These are phyloP conservation scores for Epichloe hybrida DNA, from an alignment of 2,329 filamentous ascomycete genomes.

Conservation along the genomic window DNA sequence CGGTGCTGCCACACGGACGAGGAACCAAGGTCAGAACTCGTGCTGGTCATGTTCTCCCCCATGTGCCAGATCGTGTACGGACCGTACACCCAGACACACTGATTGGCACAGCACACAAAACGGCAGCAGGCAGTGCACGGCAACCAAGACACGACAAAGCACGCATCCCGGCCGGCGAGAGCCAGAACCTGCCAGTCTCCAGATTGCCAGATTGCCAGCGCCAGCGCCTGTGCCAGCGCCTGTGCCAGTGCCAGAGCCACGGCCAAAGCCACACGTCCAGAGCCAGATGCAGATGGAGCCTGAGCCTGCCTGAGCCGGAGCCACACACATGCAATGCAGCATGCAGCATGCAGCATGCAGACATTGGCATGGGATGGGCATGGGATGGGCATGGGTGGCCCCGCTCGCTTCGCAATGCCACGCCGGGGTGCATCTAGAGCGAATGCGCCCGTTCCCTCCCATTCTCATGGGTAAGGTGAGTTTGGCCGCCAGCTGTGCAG, in stretches of 20 bases:
- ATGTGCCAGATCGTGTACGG: not conserved
- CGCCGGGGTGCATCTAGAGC: slow-evolving; percentile 16
- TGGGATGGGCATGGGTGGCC: slow-evolving; percentile 13
- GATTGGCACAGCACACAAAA: no score
- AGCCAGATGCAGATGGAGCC: not conserved
- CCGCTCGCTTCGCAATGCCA: slow-evolving; percentile 12
- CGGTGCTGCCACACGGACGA: not conserved
- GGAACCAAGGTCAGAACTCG: not conserved
- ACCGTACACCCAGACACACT: no score
- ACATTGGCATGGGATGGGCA: slow-evolving; percentile 4
- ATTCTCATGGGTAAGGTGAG: slow-evolving; percentile 30
- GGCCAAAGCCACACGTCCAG: not conserved
- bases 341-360: slow-evolving; percentile 2
- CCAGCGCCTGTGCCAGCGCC: not conserved
- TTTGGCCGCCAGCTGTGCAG: slow-evolving; percentile 25
- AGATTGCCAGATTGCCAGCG: no score
- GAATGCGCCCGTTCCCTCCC: slow-evolving; percentile 22
- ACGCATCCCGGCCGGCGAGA: not conserved
- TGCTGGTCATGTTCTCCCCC: not conserved
- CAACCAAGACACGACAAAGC: not conserved
- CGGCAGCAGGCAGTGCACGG: no score
- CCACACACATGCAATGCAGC: no score
- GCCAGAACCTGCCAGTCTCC: not conserved
- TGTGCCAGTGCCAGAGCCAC: not conserved
- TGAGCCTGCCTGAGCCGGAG: not conserved